Evolutionary conservation across 345 rosid genomes (phyloP), one percentile per base, ranked within the genome.

Genomic region (Erysimum cheiranthoides): DNA sequence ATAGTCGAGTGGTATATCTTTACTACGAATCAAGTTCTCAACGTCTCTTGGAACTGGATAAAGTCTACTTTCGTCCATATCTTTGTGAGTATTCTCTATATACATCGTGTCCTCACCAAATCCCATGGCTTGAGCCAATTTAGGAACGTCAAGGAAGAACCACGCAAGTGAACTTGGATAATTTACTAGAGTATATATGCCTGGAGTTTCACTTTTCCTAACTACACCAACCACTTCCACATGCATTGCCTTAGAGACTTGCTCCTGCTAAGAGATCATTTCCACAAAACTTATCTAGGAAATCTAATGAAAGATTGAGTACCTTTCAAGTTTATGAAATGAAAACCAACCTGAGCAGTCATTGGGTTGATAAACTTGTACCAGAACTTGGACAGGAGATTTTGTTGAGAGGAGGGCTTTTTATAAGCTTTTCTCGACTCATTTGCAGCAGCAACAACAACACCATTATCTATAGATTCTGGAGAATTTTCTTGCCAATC

Each of bases 1-100:
- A 80, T 88, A 92, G 74, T 86, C 87, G 54, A 85, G 87, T 28
- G 97, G 96, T 92, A 87, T 84, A 51, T 87, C 92, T 63, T 95
- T 88, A 77, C 90, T 90, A 68, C 74, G 85, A 58, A 87, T 83
- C 84, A 92, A 84, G 62, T 84, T 77, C 57, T 85, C 83, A 58
- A 78, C 78, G 71, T 89, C 89, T 81, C 90, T 93, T 3, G 92
- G 89, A 51, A 83, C 65, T 66, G 98, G 98, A 73, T 89, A 93
- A 13, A 90, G 89, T 71, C 76, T 78, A 43, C 86, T 84, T n/a
- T 84, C 86, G 67, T 84, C 81, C 36, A 89, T 68, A 49, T 82
- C 83, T 80, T 87, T 89, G 78, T 83, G 70, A 32, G 73, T 73
- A 71, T 85, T 88, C 70, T 91, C 97, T 43, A 86, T 72, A 67